A percentile compares a stretch with the other conserved stretches of the same genome.
phyloP scores from a whole-genome alignment of 768 basidiomycete species.

The Boletellus ananiceps region DNA sequence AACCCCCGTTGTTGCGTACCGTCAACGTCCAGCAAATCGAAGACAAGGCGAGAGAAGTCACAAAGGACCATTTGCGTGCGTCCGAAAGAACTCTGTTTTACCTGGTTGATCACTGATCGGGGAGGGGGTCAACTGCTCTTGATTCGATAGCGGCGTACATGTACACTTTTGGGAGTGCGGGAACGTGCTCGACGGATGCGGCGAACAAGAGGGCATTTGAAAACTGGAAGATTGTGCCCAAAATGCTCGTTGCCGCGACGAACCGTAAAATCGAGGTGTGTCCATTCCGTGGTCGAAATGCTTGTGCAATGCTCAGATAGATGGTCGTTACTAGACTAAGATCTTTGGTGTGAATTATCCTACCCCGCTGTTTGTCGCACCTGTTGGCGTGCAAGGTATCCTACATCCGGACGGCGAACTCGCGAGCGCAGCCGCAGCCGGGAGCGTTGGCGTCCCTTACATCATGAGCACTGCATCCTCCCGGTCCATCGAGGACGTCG shows the following conservation, averaged over 20 bases:
- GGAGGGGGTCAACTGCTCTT: too few relatives aligned
- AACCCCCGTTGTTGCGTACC: neutral
- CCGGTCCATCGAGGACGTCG: slow-evolving; percentile 48
- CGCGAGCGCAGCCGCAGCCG: neutral
- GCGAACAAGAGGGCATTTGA: neutral
- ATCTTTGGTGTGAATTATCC: neutral
- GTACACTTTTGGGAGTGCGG: neutral
- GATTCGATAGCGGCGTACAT: neutral
- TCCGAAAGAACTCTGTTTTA: neutral
- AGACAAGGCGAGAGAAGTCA: neutral
- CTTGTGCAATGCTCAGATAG: too few relatives aligned
- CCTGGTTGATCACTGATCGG: too few relatives aligned
- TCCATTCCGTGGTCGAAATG: too few relatives aligned
- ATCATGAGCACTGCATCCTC: slow-evolving; percentile 20
- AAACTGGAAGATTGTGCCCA: neutral
- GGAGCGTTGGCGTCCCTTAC: neutral
- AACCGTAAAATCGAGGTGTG: neutral
- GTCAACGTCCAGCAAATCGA: neutral
- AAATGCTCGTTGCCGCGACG: neutral
- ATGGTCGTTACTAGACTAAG: neutral
- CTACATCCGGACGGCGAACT: neutral
- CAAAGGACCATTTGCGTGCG: neutral
- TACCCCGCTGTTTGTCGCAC: neutral
- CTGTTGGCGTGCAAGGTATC: neutral
- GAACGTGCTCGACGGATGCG: neutral